phyloP scores from a whole-genome alignment of 169 alveolate species.

The Plasmodium relictum region DNA sequence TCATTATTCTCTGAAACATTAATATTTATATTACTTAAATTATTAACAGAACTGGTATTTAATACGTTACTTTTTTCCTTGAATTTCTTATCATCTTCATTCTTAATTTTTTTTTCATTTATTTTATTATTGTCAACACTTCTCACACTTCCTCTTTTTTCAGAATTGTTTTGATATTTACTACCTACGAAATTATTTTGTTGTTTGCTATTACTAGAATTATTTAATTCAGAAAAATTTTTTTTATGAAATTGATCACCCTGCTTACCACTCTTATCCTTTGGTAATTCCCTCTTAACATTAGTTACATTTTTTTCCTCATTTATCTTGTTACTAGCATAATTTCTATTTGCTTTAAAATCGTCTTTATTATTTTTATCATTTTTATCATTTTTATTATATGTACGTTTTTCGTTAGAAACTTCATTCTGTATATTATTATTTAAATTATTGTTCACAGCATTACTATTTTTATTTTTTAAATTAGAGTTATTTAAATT shows the following conservation, averaged over 20 bases:
- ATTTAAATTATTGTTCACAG: not conserved
- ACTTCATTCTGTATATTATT: not conserved
- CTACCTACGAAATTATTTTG: constrained; percentile 6
- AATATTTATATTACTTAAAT: not conserved
- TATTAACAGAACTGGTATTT: not conserved
- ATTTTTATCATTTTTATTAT: constrained; percentile 22
- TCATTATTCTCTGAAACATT: not conserved
- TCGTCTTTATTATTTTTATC: constrained; percentile 28
- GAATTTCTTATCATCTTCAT: constrained; percentile 25
- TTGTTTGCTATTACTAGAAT: constrained; percentile 14
- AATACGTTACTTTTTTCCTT: constrained; percentile 21
- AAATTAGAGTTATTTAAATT: not conserved
- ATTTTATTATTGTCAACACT: constrained; percentile 16
- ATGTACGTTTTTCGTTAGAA: constrained; percentile 7
- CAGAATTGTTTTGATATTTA: constrained; percentile 19
- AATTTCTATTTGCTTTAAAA: constrained; percentile 12
- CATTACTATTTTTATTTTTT: constrained; percentile 1
- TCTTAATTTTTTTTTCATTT: constrained; percentile 27
- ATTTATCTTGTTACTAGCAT: constrained; percentile 22
- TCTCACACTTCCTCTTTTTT: constrained; percentile 10
- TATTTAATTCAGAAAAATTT: constrained; percentile 3
- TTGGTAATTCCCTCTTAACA: constrained; percentile 15
- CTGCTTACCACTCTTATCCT: constrained; percentile 28
- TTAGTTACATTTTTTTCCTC: constrained; percentile 16
- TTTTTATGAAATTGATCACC: constrained; percentile 16